phyloP scores from a whole-genome alignment of 2,329 filamentous ascomycete genomes.

The Graphilbum ipis-grandicollis region DNA sequence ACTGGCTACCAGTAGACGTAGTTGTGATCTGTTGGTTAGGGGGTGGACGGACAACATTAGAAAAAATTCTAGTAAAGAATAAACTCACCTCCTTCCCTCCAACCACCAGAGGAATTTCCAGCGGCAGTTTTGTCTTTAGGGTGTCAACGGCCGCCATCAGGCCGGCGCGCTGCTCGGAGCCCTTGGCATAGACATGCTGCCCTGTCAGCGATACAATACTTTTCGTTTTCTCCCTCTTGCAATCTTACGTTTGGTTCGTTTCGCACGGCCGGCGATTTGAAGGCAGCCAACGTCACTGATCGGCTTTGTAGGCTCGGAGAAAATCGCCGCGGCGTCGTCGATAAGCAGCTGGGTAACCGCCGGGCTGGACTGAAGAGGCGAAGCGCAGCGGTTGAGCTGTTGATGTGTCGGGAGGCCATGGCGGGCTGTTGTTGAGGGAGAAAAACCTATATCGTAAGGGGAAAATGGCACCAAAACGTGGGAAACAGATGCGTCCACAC shows the following conservation, averaged over 20 bases:
- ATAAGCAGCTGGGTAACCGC: conserved; percentile 1
- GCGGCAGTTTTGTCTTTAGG: conserved; percentile 48
- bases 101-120: conserved; percentile 70
- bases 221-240: neutral
- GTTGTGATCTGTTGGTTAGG: conserved; percentile 55
- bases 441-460: too few species aligned
- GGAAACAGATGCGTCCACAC: neutral
- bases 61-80: neutral
- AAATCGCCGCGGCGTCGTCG: neutral
- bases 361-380: conserved; percentile 4
- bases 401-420: conserved; percentile 9
- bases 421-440: neutral
- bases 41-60: neutral
- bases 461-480: too few species aligned
- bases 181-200: conserved; percentile 79
- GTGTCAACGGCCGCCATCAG: conserved; percentile 57
- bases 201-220: too few species aligned
- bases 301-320: conserved; percentile 10
- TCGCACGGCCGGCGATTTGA: conserved; percentile 70
- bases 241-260: conserved; percentile 89
- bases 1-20: conserved; percentile 48
- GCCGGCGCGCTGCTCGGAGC: conserved; percentile 59
- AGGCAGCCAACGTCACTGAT: conserved; percentile 52
- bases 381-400: conserved; percentile 3
- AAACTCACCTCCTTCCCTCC: conserved; percentile 55